Evolutionary conservation across 202 grass and related monocot species (phyloP).

Genomic region (Setaria viridis): DNA sequence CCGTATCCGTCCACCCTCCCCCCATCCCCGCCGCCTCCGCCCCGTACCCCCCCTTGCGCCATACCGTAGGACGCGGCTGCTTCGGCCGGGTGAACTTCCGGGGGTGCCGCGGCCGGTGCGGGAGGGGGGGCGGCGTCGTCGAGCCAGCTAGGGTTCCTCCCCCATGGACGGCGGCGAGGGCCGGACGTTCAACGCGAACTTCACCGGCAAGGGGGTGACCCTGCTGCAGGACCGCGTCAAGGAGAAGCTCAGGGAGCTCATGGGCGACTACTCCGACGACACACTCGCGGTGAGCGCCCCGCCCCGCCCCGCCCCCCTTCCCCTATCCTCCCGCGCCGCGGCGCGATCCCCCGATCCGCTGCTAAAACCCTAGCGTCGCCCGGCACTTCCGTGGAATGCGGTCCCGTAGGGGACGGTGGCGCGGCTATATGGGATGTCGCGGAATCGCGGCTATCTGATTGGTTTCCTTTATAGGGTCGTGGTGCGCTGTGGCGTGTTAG

Average conservation of each 20-base stretch:
- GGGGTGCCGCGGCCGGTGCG: neutral
- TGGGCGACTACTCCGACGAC: constrained; percentile 85
- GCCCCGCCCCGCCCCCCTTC: neutral
- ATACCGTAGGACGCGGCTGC: neutral
- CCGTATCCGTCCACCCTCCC: neutral
- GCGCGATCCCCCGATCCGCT: constrained; percentile 40
- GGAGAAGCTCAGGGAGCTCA: constrained; percentile 84
- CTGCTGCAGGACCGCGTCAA: constrained; percentile 61
- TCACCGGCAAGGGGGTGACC: constrained; percentile 64
- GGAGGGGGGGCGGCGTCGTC: constrained; percentile 32
- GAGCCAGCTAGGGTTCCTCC: constrained; percentile 46
- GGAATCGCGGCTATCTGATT: neutral
- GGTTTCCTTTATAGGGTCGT: constrained; percentile 1
- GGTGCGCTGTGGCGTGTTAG: neutral
- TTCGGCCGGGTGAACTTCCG: neutral
- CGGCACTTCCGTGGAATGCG: neutral
- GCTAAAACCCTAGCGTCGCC: constrained; percentile 51
- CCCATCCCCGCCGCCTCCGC: neutral
- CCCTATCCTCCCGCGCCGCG: neutral
- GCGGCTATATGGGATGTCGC: constrained; percentile 9
- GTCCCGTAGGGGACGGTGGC: neutral
- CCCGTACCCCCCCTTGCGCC: neutral
- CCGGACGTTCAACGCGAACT: constrained; percentile 64
- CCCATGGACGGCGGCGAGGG: constrained; percentile 54
- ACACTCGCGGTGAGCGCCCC: constrained; percentile 66